Evolutionary conservation across 768 basidiomycete genomes (phyloP), one percentile per base, ranked within the genome.

Genomic region (Pleurotus salmoneostramineus): DNA sequence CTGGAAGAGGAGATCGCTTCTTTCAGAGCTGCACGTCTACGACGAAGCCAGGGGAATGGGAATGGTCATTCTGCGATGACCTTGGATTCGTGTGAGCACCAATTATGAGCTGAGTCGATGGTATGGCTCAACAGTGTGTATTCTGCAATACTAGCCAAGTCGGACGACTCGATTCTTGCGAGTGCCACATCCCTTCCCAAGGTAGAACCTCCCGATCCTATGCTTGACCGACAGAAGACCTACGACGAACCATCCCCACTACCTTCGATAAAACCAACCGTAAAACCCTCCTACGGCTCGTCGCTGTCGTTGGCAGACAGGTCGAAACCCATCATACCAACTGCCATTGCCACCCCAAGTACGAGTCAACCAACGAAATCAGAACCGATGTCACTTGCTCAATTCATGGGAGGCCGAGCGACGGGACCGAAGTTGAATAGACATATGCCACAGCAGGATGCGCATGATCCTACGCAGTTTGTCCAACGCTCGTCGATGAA

Each of bases 381-480:
- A 2, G 74, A 80, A 43, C 75, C 84, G 8, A 84, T 88, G 6
- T 93, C 91, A 2, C 78, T 93, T 31, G 91, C 91, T 0, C 81
- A 87, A 2, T 91, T 93, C 68, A 93, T 93, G 62, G 91, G 91
- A 37, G 90, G 91, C 5, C 82, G 77, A 31, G 90, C 86, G 11
- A 80, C 83, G 44, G 91, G 89, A 21, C 90, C 90, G 3, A 78
- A 87, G 37, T 77, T 93, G 44, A 91, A 81, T 61, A 82, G 77
- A 58, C 89, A 85, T 63, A 83, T 85, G 14, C 85, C 90, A 3
- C 91, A 93, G 66, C 76, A 76, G 62, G 83, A 93, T 71, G 78
- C 78, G 7, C 75, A 83, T 64, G 82, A 86, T 63, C 84, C 83
- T 1, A 83, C 81, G 0, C 83, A 83, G 61, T 89, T 88, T 62